Percentiles rank a stretch among this genome's conserved stretches.
These are phyloP conservation scores for Choiromyces venosus DNA, from an alignment of 495 filamentous ascomycete species.

Conservation along the genomic window DNA sequence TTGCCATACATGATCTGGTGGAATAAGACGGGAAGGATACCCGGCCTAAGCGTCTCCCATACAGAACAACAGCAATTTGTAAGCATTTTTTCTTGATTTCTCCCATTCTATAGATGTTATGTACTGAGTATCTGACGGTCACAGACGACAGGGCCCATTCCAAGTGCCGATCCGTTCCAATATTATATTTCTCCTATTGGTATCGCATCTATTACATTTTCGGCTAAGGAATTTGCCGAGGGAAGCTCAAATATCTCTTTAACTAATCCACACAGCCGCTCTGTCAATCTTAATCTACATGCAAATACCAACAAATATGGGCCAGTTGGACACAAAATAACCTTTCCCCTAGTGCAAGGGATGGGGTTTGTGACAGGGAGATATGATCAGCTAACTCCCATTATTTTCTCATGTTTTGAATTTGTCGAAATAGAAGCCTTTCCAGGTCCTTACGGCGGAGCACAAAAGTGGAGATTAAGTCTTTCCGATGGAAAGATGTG, in stretches of 20 bases:
- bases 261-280: constrained; percentile 68
- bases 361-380: constrained; percentile 79
- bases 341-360: constrained; percentile 81
- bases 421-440: constrained; percentile 62
- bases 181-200: constrained; percentile 82
- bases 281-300: constrained; percentile 53
- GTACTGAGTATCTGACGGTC: neutral
- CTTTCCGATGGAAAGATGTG: constrained; percentile 70
- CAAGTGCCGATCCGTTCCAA: constrained; percentile 54
- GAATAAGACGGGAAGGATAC: constrained; percentile 38
- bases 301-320: constrained; percentile 46
- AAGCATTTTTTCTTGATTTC: constrained; percentile 1
- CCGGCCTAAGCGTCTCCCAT: constrained; percentile 35
- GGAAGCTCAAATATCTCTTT: constrained; percentile 56
- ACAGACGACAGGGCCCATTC: constrained; percentile 37
- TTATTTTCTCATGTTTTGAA: constrained; percentile 66
- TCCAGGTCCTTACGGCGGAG: constrained; percentile 52
- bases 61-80: constrained; percentile 24
- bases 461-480: constrained; percentile 70
- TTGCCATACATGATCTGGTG: constrained; percentile 81
- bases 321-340: constrained; percentile 47
- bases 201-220: constrained; percentile 72
- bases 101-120: neutral
- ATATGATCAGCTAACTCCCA: constrained; percentile 64
- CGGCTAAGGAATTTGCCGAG: constrained; percentile 63